These are phyloP conservation scores for Cladosporium sp. DNA, from an alignment of 2,329 filamentous ascomycete genomes.

Conservation along the genomic window DNA sequence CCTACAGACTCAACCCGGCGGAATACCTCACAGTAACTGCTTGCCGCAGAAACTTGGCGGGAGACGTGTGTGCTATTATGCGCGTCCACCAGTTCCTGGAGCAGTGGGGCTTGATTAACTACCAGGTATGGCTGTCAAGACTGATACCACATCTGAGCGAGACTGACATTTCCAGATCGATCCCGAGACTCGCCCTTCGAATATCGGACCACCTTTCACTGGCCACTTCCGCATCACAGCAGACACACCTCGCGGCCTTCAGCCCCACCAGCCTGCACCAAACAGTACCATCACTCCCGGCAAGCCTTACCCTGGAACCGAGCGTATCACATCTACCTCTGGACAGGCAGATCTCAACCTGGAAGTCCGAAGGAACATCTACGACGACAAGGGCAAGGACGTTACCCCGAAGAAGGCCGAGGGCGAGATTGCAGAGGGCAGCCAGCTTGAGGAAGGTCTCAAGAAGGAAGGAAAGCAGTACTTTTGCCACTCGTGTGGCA, in stretches of 20 bases:
- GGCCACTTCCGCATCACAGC: slow-evolving; percentile 96
- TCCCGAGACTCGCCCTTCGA: slow-evolving; percentile 88
- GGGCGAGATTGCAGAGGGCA: slow-evolving; percentile 56
- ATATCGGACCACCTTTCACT: slow-evolving; percentile 93
- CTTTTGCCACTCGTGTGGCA: slow-evolving; percentile 86
- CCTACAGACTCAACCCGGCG: slow-evolving; percentile 89
- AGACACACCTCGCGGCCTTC: slow-evolving; percentile 89
- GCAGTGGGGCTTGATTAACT: slow-evolving; percentile 98
- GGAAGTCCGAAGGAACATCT: slow-evolving; percentile 92
- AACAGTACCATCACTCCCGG: slow-evolving; percentile 60
- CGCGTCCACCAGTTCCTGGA: slow-evolving; percentile 96
- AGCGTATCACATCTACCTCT: slow-evolving; percentile 62
- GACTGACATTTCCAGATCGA: slow-evolving; percentile 65
- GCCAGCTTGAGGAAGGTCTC: slow-evolving; percentile 55
- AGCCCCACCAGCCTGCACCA: slow-evolving; percentile 89
- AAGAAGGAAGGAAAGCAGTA: slow-evolving; percentile 63
- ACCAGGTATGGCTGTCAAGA: slow-evolving; percentile 61
- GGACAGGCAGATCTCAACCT: slow-evolving; percentile 81
- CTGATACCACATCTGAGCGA: background rate
- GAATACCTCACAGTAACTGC: slow-evolving; percentile 98
- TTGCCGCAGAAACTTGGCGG: slow-evolving; percentile 88
- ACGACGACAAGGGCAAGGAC: slow-evolving; percentile 87
- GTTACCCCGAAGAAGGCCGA: slow-evolving; percentile 57
- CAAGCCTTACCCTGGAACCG: slow-evolving; percentile 63
- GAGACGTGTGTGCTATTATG: slow-evolving; percentile 99